phyloP scores from a whole-genome alignment of 345 rosid genomes.

The Nephelium lappaceum region DNA sequence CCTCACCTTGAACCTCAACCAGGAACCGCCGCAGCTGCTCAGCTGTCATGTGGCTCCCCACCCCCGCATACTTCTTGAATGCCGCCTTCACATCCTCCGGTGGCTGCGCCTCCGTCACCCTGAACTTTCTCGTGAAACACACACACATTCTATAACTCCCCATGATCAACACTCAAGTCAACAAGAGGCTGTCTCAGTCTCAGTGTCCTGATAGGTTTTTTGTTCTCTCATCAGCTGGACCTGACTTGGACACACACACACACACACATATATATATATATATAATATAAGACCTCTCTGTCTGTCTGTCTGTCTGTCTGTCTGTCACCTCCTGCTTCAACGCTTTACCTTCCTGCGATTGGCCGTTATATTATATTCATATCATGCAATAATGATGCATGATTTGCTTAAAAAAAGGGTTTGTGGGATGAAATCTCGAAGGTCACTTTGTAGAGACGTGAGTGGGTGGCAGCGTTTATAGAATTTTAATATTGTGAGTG shows the following conservation, averaged over 20 bases:
- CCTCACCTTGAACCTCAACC: slow-evolving; percentile 54
- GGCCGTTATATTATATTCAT: not conserved
- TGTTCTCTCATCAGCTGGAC: not conserved
- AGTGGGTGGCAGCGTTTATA: too few species aligned
- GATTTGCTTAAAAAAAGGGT: too few species aligned
- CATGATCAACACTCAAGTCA: slow-evolving; percentile 26
- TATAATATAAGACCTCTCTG: too few species aligned
- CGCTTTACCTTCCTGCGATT: slow-evolving; percentile 1
- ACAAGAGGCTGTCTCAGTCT: not conserved
- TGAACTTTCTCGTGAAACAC: slow-evolving; percentile 76
- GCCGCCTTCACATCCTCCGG: slow-evolving; percentile 61
- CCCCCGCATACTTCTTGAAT: slow-evolving; percentile 57
- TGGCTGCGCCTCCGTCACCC: slow-evolving; percentile 61
- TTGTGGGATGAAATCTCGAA: too few species aligned
- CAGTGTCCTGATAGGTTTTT: not conserved
- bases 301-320: not conserved
- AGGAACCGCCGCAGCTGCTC: slow-evolving; percentile 67
- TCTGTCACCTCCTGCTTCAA: not conserved
- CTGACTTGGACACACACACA: not conserved
- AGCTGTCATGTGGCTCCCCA: slow-evolving; percentile 56
- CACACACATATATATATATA: too few species aligned
- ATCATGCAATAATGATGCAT: too few species aligned
- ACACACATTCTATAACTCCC: slow-evolving; percentile 71
- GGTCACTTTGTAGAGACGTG: too few species aligned
- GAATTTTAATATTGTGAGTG: too few species aligned